These are phyloP conservation scores for Colletotrichum eremochloae DNA, from an alignment of 2,329 filamentous ascomycete genomes.

Conservation along the genomic window DNA sequence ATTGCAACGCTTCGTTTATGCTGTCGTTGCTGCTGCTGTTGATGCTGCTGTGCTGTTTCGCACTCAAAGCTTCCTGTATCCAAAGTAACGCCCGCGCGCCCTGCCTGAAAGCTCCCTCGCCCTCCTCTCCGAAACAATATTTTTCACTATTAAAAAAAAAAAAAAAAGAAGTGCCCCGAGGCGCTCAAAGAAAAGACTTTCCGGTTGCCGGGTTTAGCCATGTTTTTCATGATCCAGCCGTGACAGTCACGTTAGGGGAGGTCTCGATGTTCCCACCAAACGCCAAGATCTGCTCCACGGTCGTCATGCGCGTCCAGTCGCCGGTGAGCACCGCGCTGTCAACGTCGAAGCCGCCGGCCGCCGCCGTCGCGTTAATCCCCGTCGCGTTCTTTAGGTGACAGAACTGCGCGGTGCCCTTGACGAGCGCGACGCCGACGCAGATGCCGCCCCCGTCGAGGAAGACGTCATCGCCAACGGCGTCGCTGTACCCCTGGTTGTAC, in stretches of 20 bases:
- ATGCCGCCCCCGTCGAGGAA: constrained; percentile 38
- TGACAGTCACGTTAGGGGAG: constrained; percentile 22
- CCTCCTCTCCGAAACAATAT: not conserved
- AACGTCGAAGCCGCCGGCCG: constrained; percentile 36
- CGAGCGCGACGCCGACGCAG: constrained; percentile 37
- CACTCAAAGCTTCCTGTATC: not conserved
- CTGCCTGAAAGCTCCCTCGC: no score
- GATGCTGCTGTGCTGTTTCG: not conserved
- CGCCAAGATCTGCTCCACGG: constrained; percentile 32
- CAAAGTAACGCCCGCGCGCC: not conserved
- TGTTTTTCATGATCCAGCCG: not conserved
- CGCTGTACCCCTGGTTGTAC: constrained; percentile 42
- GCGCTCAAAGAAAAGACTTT: not conserved
- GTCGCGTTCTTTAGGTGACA: constrained; percentile 41
- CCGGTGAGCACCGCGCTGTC: constrained; percentile 37
- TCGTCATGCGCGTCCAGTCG: constrained; percentile 28
- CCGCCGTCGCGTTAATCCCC: constrained; percentile 33
- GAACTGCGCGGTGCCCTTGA: constrained; percentile 40
- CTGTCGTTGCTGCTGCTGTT: not conserved
- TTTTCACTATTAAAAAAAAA: no score
- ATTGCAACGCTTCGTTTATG: not conserved
- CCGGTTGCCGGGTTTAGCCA: not conserved
- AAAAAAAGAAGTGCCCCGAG: not conserved
- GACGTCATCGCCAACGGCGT: constrained; percentile 41
- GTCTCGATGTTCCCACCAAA: constrained; percentile 35